phyloP scores from a whole-genome alignment of 2,329 filamentous ascomycete species.

The Hortaea werneckii region DNA sequence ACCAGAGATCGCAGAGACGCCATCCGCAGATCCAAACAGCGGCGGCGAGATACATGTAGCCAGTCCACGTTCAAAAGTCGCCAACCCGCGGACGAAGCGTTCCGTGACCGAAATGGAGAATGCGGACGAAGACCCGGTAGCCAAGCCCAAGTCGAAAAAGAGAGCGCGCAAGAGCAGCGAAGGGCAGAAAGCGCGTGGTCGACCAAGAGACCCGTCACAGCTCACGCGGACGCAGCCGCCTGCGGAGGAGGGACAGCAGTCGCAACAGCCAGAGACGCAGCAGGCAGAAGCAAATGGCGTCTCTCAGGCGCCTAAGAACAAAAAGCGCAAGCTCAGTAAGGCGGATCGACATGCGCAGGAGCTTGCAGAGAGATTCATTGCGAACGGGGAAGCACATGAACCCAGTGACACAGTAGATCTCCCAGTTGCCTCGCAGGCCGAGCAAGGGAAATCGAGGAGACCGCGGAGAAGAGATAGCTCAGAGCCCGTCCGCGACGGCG shows the following conservation, averaged over 20 bases:
- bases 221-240: not conserved
- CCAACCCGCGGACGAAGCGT: not conserved
- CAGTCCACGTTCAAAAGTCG: not conserved
- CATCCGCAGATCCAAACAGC: not conserved
- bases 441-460: too few species aligned
- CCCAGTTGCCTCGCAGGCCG: too few species aligned
- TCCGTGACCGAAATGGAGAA: not conserved
- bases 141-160: not conserved
- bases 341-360: constrained; percentile 1
- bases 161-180: not conserved
- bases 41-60: not conserved
- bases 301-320: not conserved
- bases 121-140: not conserved
- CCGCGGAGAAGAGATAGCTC: too few species aligned
- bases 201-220: constrained; percentile 1
- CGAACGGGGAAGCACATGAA: not conserved
- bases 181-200: not conserved
- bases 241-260: not conserved
- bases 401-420: too few species aligned
- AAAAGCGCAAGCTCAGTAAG: not conserved
- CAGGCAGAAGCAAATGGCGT: not conserved
- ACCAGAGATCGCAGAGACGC: too few species aligned
- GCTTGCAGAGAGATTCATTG: not conserved
- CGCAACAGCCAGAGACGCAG: not conserved
- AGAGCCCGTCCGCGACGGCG: too few species aligned